Conservation (phyloP, 768 basidiomycete genomes). For the Phanerochaete sordida region DNA sequence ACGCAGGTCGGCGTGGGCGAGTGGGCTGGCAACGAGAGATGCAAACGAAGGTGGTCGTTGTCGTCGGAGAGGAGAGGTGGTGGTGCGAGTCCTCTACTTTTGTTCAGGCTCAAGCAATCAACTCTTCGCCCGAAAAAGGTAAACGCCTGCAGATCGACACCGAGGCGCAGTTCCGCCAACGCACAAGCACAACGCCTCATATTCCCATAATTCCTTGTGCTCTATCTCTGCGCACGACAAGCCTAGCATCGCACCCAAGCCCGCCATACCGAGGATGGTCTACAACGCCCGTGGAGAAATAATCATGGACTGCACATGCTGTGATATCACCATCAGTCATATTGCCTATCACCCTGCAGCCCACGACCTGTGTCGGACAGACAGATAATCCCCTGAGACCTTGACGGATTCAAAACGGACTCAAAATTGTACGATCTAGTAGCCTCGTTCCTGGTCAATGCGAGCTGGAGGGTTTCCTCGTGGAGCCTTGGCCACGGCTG, state of each 20-base stretch:
- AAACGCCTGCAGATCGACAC: neutral
- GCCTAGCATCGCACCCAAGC: neutral
- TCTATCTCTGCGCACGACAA: neutral
- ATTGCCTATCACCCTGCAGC: neutral
- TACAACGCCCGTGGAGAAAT: neutral
- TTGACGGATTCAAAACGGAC: neutral
- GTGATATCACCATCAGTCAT: constrained; percentile 4
- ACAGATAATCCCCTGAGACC: neutral
- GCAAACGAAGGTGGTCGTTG: constrained; percentile 3
- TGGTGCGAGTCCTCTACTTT: neutral
- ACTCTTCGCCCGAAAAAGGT: neutral
- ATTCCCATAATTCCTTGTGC: neutral
- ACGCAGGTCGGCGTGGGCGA: neutral
- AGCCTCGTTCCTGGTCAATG: neutral
- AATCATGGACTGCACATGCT: neutral
- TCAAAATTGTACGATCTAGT: neutral
- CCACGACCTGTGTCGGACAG: neutral
- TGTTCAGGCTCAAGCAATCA: constrained; percentile 6
- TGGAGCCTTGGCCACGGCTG: too few species aligned
- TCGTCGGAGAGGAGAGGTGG: neutral
- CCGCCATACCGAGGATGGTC: neutral
- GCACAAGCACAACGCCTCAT: neutral
- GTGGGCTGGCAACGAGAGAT: constrained; percentile 2
- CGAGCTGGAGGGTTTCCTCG: neutral
- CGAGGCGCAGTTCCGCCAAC: neutral